Conservation (phyloP, 2,329 filamentous ascomycete genomes). For the Aspergillus nomiae region DNA sequence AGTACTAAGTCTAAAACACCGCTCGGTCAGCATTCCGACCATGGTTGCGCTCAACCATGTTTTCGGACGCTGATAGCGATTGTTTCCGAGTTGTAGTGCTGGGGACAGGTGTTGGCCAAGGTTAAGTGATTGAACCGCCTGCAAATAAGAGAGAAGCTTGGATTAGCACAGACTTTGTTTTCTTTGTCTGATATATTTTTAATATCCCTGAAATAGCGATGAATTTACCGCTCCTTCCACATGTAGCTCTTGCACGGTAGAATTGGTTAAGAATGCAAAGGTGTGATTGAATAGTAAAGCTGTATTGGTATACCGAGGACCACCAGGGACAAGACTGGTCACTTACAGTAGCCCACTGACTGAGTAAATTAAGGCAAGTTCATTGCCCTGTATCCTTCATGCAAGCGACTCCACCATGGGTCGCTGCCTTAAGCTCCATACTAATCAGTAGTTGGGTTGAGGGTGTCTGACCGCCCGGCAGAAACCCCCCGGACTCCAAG, state of each 20-base stretch:
- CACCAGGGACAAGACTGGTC: neutral
- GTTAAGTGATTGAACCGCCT: conserved; percentile 29
- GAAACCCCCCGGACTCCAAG: conserved; percentile 3
- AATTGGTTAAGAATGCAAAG: conserved; percentile 18
- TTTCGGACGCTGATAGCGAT: conserved; percentile 21
- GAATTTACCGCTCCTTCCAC: conserved; percentile 39
- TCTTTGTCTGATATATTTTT: conserved; percentile 43
- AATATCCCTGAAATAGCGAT: conserved; percentile 43
- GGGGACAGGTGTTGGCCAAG: conserved; percentile 26
- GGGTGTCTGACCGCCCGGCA: conserved; percentile 21
- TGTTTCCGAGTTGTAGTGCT: conserved; percentile 25
- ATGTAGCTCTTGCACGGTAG: conserved; percentile 14
- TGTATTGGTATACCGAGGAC: neutral
- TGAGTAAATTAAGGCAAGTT: neutral
- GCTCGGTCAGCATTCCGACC: neutral
- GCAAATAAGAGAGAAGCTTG: conserved; percentile 42
- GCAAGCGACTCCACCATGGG: neutral
- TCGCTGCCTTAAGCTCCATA: neutral
- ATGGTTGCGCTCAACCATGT: conserved; percentile 17
- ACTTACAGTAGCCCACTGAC: neutral
- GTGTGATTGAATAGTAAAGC: neutral
- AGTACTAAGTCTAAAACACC: conserved; percentile 68
- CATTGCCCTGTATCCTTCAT: neutral
- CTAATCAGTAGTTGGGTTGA: neutral
- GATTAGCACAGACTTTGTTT: conserved; percentile 40